A percentile compares a stretch with the other conserved stretches of the same genome.
phyloP scores from a whole-genome alignment of 1,139 yeast genomes.

The Wickerhamomyces sp. region DNA sequence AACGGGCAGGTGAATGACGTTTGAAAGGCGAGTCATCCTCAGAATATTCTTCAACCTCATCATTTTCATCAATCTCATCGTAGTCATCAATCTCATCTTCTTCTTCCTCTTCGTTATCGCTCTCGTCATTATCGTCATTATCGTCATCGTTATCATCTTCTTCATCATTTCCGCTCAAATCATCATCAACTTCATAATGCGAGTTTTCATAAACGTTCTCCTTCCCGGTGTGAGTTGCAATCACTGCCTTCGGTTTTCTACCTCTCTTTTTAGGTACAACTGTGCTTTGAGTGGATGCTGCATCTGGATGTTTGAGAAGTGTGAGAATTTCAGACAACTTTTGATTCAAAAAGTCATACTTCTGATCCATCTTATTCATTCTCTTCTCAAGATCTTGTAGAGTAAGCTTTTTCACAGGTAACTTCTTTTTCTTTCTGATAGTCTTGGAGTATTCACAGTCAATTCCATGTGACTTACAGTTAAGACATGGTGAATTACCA shows the following conservation, averaged over 20 bases:
- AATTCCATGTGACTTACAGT: constrained; percentile 41
- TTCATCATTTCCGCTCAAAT: neutral
- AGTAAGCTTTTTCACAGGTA: constrained; percentile 14
- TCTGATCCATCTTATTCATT: constrained; percentile 14
- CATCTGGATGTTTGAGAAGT: constrained; percentile 9
- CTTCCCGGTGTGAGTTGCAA: neutral
- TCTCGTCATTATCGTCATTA: constrained; percentile 2
- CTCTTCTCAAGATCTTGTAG: constrained; percentile 20
- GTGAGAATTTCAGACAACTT: constrained; percentile 11
- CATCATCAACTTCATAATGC: constrained; percentile 1
- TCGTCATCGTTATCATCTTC: constrained; percentile 2
- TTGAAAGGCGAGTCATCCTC: neutral
- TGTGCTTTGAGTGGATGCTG: constrained; percentile 1
- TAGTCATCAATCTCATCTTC: constrained; percentile 1
- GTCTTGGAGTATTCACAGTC: constrained; percentile 23
- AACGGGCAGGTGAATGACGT: neutral
- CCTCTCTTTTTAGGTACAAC: neutral
- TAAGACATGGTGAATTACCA: constrained; percentile 58
- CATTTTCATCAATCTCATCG: neutral
- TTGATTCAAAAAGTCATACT: constrained; percentile 10
- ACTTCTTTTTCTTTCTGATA: constrained; percentile 17
- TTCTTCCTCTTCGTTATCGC: constrained; percentile 1
- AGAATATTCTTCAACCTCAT: constrained; percentile 1
- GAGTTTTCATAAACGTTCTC: constrained; percentile 1
- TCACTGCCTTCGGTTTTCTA: constrained; percentile 1